A percentile compares a stretch with the other conserved stretches of the same genome.
Conservation (phyloP, 768 basidiomycete genomes). For the Macrocybe gigantea region DNA sequence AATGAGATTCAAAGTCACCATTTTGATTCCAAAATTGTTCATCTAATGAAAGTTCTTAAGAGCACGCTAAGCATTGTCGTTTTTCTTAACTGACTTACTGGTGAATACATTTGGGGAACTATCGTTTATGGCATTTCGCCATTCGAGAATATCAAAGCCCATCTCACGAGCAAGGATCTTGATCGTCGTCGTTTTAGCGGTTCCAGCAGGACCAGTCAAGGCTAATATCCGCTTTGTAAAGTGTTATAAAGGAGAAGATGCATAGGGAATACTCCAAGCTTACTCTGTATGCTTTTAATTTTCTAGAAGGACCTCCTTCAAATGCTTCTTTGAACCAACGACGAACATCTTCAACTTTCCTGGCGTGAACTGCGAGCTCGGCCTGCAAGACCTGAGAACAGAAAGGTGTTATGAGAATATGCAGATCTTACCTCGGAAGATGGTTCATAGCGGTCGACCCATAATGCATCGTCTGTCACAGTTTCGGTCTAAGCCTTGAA, state of each 20-base stretch:
- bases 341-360: constrained; percentile 74
- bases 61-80: background rate
- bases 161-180: constrained; percentile 70
- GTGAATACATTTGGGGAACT: constrained; percentile 12
- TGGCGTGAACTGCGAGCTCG: constrained; percentile 73
- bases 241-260: background rate
- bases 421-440: constrained; percentile 39
- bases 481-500: background rate
- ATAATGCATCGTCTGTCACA: constrained; percentile 34
- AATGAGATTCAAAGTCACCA: constrained; percentile 38
- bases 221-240: constrained; percentile 66
- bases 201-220: constrained; percentile 84
- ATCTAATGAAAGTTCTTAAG: background rate
- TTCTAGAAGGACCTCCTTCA: constrained; percentile 57
- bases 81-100: background rate
- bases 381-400: constrained; percentile 31
- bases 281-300: constrained; percentile 70
- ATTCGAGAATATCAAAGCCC: constrained; percentile 79
- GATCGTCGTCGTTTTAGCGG: constrained; percentile 85
- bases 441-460: constrained; percentile 65
- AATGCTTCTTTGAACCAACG: constrained; percentile 72
- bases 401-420: background rate
- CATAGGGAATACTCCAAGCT: constrained; percentile 10
- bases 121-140: constrained; percentile 68
- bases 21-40: constrained; percentile 8